phyloP scores from a whole-genome alignment of 257 asterid genomes.

The Solanum tarapatanum region DNA sequence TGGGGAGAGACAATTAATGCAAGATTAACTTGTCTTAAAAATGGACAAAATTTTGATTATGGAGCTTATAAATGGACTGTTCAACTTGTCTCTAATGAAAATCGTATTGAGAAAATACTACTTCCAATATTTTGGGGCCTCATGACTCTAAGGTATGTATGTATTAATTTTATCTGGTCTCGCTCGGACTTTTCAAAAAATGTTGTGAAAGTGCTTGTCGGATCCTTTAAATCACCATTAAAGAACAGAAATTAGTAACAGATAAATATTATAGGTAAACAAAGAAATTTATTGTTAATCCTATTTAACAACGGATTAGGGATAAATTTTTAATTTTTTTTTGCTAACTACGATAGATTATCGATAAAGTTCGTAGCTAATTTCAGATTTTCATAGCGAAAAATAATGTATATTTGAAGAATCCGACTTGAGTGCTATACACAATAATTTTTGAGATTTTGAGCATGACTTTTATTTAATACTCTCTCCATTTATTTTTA shows the following conservation, averaged over 20 bases:
- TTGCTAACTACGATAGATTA: neutral
- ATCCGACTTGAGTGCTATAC: neutral
- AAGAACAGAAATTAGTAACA: neutral
- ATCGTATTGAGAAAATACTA: conserved; percentile 47
- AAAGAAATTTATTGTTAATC: neutral
- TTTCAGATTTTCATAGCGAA: neutral
- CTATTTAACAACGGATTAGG: neutral
- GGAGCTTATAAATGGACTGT: conserved; percentile 95
- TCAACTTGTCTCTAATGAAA: conserved; percentile 65
- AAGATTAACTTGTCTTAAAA: conserved; percentile 46
- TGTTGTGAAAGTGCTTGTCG: fast-evolving
- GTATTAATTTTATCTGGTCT: neutral
- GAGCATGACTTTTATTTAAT: too few relatives aligned
- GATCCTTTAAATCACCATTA: neutral
- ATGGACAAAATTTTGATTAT: conserved; percentile 45
- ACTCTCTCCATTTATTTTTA: neutral
- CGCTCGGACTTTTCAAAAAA: neutral
- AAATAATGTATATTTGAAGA: neutral
- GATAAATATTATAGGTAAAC: neutral
- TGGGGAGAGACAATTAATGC: conserved; percentile 67
- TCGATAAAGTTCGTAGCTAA: neutral
- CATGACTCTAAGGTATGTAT: conserved; percentile 23
- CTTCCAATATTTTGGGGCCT: conserved; percentile 29
- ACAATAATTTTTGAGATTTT: neutral
- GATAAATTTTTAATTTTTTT: neutral